Conservation (phyloP, 73 alveolate species). For the Urostyla sp. region DNA sequence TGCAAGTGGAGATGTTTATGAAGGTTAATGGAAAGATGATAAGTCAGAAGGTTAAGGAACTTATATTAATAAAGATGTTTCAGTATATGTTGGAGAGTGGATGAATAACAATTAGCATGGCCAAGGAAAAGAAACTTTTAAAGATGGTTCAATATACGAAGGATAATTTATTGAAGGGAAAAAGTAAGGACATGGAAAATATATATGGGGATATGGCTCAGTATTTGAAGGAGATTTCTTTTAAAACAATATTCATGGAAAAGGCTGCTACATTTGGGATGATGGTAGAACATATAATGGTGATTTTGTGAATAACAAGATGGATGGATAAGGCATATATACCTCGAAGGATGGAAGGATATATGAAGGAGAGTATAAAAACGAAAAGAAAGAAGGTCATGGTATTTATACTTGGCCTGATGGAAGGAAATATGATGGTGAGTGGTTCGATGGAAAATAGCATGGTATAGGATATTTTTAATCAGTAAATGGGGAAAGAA, state of each 20-base stretch:
- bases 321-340: constrained; percentile 22
- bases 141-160: constrained; percentile 42
- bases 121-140: constrained; percentile 67
- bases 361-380: constrained; percentile 35
- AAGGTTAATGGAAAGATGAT: constrained; percentile 81
- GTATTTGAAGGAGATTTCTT: constrained; percentile 43
- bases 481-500: constrained; percentile 58
- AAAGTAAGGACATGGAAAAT: constrained; percentile 46
- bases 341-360: constrained; percentile 4
- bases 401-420: constrained; percentile 36
- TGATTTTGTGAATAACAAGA: background rate
- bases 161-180: constrained; percentile 51
- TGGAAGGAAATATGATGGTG: constrained; percentile 40
- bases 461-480: constrained; percentile 66
- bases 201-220: constrained; percentile 38
- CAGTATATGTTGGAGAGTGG: constrained; percentile 76
- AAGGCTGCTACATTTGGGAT: constrained; percentile 17
- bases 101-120: constrained; percentile 76
- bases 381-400: constrained; percentile 28
- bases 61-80: constrained; percentile 59
- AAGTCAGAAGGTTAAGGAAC: constrained; percentile 76
- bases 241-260: constrained; percentile 45
- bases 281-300: constrained; percentile 35
- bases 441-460: constrained; percentile 28
- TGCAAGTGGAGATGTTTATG: constrained; percentile 79